Base-by-base conservation (phyloP, 2,329 filamentous ascomycete genomes). In the Chaetomiaceae sp. region DNA sequence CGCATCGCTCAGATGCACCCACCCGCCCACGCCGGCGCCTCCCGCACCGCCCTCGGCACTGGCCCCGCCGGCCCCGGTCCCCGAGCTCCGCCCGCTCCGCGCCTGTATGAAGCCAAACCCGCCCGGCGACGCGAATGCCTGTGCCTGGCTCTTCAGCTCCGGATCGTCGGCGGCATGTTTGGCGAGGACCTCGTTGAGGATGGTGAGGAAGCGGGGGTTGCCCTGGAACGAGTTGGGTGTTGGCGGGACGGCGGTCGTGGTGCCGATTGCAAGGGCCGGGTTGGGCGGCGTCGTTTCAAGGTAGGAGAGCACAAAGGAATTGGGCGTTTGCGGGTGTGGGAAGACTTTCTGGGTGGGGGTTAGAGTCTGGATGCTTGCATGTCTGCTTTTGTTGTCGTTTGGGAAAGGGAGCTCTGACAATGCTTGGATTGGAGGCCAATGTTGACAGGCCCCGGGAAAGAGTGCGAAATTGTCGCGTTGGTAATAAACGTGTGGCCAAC, bases 1-100 rank as follows among this genome's bases (percentile, higher is more conserved):
- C 47, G 70, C 61, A 57, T 87, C 83, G 49, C 80, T 83, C 5
- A 87, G 70, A 65, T 87, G 83, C 16, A 86, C 74, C 68, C 79
- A 79, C 1, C 83, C 82, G 19, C 82, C 80, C 19, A 76, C 69
- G 2, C 81, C 81, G 2, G 69, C 79, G 9, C 81, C 79, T 1
- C 81, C 81, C 1, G 78, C 75, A 17, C 79, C 81, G n/a, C 81
- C 80, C 62, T 83, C 79, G 0, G 68, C 72, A 59, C 76, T 80
- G 39, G 78, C 78, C 30, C 78, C 78, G 14, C 77, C 76, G 1
- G 73, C 77, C 2, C 77, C 78, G 38, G 71, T 70, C 3, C 54
- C 50, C 44, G 68, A 65, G 5, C 62, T 58, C 7, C 69, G 65
- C 23, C 64, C 63, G 46, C 57, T 65, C 21, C 62, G 58, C 37